Evolutionary conservation across 2,329 filamentous ascomycete genomes (phyloP).

Genomic region (Diaporthe vaccinii): DNA sequence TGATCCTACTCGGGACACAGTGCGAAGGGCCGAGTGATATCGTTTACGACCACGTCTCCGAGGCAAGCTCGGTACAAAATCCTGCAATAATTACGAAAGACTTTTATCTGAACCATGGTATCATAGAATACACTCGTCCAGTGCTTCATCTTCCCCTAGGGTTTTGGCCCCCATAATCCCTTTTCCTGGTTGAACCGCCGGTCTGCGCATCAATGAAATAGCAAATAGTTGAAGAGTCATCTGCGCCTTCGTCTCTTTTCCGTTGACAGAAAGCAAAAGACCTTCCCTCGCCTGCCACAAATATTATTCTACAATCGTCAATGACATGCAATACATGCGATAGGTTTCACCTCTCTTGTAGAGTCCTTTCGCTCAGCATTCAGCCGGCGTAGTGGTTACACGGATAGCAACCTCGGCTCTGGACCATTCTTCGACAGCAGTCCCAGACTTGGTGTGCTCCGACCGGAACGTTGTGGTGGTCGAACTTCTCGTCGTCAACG

Average conservation of each 20-base stretch:
- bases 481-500: not conserved
- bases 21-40: not conserved
- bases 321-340: not conserved
- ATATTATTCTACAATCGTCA: not conserved
- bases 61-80: not conserved
- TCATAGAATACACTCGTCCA: not conserved
- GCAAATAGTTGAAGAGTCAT: not conserved
- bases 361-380: not conserved
- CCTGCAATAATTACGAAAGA: not conserved
- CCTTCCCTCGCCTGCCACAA: not conserved
- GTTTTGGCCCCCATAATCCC: not conserved
- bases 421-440: not conserved
- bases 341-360: not conserved
- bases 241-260: not conserved
- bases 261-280: not conserved
- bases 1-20: not conserved
- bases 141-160: not conserved
- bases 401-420: not conserved
- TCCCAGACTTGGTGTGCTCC: not conserved
- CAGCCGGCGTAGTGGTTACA: not conserved
- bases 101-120: no score
- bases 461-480: not conserved
- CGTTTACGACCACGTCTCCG: not conserved
- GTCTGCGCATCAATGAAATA: not conserved
- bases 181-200: not conserved